A percentile compares a stretch with the other conserved stretches of the same genome.
Evolutionary conservation across 192 early-diverging fungal genomes (phyloP).

Genomic region (Coemansia sp.): DNA sequence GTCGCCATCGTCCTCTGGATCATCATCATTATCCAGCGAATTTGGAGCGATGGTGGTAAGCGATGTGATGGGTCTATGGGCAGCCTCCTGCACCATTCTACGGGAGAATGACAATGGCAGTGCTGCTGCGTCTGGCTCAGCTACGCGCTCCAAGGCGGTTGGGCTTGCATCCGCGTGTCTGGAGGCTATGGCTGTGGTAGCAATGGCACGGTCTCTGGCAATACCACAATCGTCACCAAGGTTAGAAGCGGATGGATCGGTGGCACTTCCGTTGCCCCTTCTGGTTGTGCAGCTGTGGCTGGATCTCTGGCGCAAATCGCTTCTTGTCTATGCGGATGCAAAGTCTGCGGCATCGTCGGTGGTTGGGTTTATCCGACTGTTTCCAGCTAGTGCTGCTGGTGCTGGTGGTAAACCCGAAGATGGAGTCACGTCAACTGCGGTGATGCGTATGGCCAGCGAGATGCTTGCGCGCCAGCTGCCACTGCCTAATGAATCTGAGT

Average conservation of each 20-base stretch:
- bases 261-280: no score
- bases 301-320: conserved; percentile 24
- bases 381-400: not conserved
- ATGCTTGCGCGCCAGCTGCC: conserved; percentile 10
- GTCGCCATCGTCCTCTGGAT: not conserved
- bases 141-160: not conserved
- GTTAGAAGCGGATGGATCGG: not conserved
- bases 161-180: not conserved
- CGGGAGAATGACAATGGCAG: not conserved
- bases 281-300: conserved; percentile 18
- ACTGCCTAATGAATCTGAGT: no score
- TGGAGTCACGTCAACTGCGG: not conserved
- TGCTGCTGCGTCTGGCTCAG: not conserved
- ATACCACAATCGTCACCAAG: not conserved
- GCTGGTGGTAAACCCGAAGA: no score
- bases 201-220: not conserved
- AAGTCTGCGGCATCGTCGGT: conserved; percentile 1
- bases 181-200: not conserved
- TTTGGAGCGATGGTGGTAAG: conserved; percentile 21
- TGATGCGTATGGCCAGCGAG: conserved; percentile 6
- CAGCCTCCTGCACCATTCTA: not conserved
- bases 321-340: not conserved
- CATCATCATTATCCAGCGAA: not conserved
- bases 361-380: conserved; percentile 2
- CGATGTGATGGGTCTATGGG: conserved; percentile 17